phyloP scores from a whole-genome alignment of 192 early-diverging fungal genomes.

The Powellomyces hirtus region DNA sequence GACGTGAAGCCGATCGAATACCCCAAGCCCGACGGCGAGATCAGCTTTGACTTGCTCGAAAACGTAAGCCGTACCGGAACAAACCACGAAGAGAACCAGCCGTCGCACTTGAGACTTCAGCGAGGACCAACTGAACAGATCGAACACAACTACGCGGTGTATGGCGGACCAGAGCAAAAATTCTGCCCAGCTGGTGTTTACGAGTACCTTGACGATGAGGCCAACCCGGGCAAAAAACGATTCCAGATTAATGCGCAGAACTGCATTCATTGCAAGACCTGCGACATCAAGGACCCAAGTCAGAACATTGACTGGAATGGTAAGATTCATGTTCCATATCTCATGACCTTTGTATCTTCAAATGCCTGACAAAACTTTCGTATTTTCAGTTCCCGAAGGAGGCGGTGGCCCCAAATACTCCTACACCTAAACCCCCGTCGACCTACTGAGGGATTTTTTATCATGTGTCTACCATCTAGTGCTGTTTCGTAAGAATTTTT shows the following conservation, averaged over 20 bases:
- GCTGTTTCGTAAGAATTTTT: too few relatives aligned
- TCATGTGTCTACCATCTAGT: too few relatives aligned
- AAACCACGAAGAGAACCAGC: slow-evolving; percentile 92
- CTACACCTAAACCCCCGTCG: slow-evolving; percentile 49
- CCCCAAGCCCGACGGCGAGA: slow-evolving; percentile 93
- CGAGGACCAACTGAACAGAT: slow-evolving; percentile 74
- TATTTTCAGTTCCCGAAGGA: slow-evolving; percentile 72
- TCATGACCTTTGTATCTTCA: not conserved
- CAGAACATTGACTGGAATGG: slow-evolving; percentile 98
- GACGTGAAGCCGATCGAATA: slow-evolving; percentile 82
- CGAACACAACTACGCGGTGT: slow-evolving; percentile 78
- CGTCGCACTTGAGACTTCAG: slow-evolving; percentile 82
- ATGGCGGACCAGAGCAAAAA: slow-evolving; percentile 89
- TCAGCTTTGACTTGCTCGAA: slow-evolving; percentile 94
- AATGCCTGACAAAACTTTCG: too few relatives aligned
- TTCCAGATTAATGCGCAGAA: slow-evolving; percentile 96
- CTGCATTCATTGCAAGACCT: slow-evolving; percentile 99
- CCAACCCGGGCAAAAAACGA: slow-evolving; percentile 78
- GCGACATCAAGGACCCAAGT: slow-evolving; percentile 98
- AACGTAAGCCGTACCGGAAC: slow-evolving; percentile 91
- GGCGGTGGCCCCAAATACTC: slow-evolving; percentile 81
- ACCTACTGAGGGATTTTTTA: too few relatives aligned
- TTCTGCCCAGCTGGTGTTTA: slow-evolving; percentile 99
- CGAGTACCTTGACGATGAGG: slow-evolving; percentile 94
- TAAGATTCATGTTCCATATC: too few relatives aligned